Conservation (phyloP, 805 yeast species). For the Hanseniaspora valbyensis region DNA sequence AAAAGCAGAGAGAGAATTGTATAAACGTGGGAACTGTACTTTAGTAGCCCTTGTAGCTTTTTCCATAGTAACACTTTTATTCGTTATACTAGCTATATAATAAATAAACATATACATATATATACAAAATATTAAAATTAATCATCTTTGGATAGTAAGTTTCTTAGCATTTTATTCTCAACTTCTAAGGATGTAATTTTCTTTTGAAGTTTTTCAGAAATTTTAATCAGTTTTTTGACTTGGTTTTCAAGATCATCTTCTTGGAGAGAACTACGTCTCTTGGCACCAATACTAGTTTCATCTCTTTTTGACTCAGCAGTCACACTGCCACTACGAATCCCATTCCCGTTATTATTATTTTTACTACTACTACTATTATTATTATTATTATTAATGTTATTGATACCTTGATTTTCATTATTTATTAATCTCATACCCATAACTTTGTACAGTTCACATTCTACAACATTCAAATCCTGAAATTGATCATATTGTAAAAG, state of each 20-base stretch:
- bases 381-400: background rate
- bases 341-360: no score
- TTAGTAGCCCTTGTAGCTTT: conserved; percentile 53
- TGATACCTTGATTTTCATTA: background rate
- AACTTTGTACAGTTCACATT: conserved; percentile 8
- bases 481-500: conserved; percentile 12
- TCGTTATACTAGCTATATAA: conserved; percentile 40
- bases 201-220: conserved; percentile 54
- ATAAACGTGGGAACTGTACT: conserved; percentile 59
- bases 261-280: background rate
- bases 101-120: conserved; percentile 34
- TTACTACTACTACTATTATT: conserved; percentile 3
- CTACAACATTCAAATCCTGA: conserved; percentile 3
- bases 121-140: conserved; percentile 43
- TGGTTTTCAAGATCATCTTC: conserved; percentile 71
- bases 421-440: background rate
- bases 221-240: conserved; percentile 60
- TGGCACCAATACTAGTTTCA: conserved; percentile 44
- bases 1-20: conserved; percentile 68
- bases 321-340: no score
- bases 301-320: conserved; percentile 50
- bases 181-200: conserved; percentile 75
- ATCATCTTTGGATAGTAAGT: conserved; percentile 72
- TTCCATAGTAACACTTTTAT: conserved; percentile 45
- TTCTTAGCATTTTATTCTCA: conserved; percentile 81